Conservation (phyloP, 495 filamentous ascomycete genomes). For the Neurospora pannonica region DNA sequence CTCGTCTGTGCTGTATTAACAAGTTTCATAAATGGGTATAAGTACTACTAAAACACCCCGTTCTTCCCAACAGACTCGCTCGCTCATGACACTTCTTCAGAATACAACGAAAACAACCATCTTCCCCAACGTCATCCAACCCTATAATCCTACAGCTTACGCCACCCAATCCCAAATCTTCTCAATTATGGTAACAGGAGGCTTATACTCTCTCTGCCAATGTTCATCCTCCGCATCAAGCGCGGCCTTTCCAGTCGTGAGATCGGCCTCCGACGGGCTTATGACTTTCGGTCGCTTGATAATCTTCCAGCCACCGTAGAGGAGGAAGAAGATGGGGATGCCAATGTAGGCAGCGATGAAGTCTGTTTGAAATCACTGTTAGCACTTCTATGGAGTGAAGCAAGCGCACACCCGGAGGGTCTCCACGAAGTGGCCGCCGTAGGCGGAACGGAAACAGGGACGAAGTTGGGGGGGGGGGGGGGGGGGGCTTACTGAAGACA, state of each 20-base stretch:
- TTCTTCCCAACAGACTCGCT: not conserved
- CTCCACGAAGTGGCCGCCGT: not conserved
- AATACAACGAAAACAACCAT: not conserved
- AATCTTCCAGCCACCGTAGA: conserved; percentile 31
- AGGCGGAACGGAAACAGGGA: conserved; percentile 20
- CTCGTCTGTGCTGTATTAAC: not conserved
- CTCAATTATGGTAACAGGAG: not conserved
- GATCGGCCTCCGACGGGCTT: not conserved
- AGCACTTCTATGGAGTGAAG: not conserved
- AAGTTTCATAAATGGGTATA: not conserved
- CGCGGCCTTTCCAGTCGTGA: conserved; percentile 5
- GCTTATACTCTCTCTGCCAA: conserved; percentile 1
- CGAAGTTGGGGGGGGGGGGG: conserved; percentile 1
- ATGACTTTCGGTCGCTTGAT: conserved; percentile 4
- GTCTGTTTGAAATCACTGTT: conserved; percentile 3
- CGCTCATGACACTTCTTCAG: not conserved
- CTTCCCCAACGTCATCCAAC: not conserved
- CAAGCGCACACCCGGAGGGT: not conserved
- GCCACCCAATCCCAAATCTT: not conserved
- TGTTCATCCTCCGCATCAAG: conserved; percentile 7
- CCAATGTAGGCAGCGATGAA: conserved; percentile 59
- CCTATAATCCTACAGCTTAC: not conserved
- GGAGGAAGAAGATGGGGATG: conserved; percentile 46
- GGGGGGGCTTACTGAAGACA: conserved; percentile 36
- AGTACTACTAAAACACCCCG: not conserved